A percentile compares a stretch with the other conserved stretches of the same genome.
phyloP scores from a whole-genome alignment of 2,329 filamentous ascomycete genomes.

The Cladosporium sp. region DNA sequence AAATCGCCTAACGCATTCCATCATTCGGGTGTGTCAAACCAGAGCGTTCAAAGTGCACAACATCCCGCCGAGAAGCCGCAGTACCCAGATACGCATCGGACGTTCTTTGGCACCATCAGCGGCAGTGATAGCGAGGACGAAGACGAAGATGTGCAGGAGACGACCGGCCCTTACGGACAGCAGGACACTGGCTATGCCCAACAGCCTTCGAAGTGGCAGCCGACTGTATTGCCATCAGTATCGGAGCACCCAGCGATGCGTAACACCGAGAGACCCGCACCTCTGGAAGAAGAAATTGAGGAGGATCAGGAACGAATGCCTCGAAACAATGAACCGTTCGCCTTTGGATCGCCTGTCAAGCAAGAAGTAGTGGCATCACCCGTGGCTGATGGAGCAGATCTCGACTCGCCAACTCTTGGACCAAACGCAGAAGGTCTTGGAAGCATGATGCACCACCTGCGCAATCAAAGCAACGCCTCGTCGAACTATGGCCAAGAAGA shows the following conservation, averaged over 20 bases:
- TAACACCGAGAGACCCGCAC: slow-evolving; percentile 14
- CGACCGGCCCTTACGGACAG: slow-evolving; percentile 16
- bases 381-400: not conserved
- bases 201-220: slow-evolving; percentile 27
- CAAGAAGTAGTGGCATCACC: slow-evolving; percentile 2
- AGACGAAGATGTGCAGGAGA: slow-evolving; percentile 23
- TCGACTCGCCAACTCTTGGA: slow-evolving; percentile 69
- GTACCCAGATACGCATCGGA: slow-evolving; percentile 31
- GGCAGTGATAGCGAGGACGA: slow-evolving; percentile 39
- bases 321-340: not conserved
- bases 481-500: slow-evolving; percentile 58
- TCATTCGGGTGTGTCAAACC: slow-evolving; percentile 34
- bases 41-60: slow-evolving; percentile 8
- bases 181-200: slow-evolving; percentile 24
- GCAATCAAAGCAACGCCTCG: slow-evolving; percentile 75
- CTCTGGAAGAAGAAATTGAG: slow-evolving; percentile 27
- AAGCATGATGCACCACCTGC: slow-evolving; percentile 61
- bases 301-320: not conserved
- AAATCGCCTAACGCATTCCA: slow-evolving; percentile 44
- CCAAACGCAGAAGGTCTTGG: slow-evolving; percentile 63
- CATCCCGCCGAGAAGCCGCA: slow-evolving; percentile 12
- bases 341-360: not conserved
- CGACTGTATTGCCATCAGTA: slow-evolving; percentile 29
- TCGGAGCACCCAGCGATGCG: slow-evolving; percentile 34
- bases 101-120: slow-evolving; percentile 37